These are phyloP conservation scores for Wallacemonas collosoma DNA, from an alignment of 208 protist species.

Conservation along the genomic window DNA sequence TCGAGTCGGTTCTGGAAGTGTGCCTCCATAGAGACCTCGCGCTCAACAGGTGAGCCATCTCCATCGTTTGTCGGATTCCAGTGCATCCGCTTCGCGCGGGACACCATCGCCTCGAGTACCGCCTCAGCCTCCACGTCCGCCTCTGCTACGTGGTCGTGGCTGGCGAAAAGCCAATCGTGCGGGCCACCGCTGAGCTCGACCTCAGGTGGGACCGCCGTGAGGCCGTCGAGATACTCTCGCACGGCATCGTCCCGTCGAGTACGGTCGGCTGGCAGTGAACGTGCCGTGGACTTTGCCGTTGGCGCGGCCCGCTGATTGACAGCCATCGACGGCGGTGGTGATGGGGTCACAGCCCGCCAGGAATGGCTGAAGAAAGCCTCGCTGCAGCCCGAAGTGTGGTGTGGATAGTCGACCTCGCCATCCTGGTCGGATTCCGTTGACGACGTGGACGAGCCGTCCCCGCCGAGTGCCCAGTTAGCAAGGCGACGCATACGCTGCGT, in stretches of 20 bases:
- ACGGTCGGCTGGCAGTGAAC: neutral
- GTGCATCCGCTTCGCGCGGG: neutral
- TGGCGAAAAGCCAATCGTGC: slow-evolving; percentile 13
- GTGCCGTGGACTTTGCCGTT: neutral
- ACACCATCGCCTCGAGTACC: neutral
- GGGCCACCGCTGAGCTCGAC: slow-evolving; percentile 17
- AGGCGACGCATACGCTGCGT: slow-evolving; percentile 2
- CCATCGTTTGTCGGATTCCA: neutral
- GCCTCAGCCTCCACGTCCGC: neutral
- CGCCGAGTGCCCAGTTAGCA: slow-evolving; percentile 9
- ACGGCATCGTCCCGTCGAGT: neutral
- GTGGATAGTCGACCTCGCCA: neutral
- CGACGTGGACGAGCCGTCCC: neutral
- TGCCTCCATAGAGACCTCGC: slow-evolving; percentile 9
- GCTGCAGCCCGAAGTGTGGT: neutral
- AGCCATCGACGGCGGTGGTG: neutral
- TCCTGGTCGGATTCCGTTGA: neutral
- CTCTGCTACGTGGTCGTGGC: neutral
- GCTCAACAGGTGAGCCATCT: neutral
- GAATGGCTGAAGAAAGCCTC: neutral
- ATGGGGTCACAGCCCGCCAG: neutral
- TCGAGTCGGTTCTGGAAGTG: slow-evolving; percentile 13
- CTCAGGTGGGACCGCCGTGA: slow-evolving; percentile 12
- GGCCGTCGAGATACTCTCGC: slow-evolving; percentile 10
- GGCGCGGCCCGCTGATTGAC: neutral